Evolutionary conservation across 768 basidiomycete species (phyloP).

Genomic region (Suillus subluteus): DNA sequence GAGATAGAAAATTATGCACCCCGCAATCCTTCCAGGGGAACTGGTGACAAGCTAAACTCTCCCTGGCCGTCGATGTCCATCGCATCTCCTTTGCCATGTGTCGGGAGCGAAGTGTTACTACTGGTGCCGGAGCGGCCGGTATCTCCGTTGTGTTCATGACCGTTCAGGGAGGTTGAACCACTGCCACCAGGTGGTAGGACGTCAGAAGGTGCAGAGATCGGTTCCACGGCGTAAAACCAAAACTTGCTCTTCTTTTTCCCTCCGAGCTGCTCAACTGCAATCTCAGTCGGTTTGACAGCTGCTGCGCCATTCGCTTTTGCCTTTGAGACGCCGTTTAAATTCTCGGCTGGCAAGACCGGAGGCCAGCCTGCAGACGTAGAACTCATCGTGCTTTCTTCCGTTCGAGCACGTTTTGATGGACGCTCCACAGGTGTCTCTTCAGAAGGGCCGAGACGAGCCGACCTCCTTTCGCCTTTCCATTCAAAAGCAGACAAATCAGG

Average conservation of each 20-base stretch:
- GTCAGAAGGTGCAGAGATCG: conserved; percentile 42
- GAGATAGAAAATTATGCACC: conserved; percentile 16
- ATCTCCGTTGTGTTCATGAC: conserved; percentile 22
- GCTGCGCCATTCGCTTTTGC: conserved; percentile 63
- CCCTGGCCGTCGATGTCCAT: conserved; percentile 30
- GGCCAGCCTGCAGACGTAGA: conserved; percentile 47
- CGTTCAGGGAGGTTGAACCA: conserved; percentile 24
- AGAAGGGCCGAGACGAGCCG: conserved; percentile 62
- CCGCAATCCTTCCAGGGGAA: conserved; percentile 22
- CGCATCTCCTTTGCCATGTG: conserved; percentile 9
- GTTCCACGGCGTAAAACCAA: conserved; percentile 89
- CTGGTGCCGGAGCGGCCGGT: conserved; percentile 12
- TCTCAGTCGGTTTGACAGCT: conserved; percentile 70
- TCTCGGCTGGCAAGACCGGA: conserved; percentile 28
- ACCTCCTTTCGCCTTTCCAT: conserved; percentile 80
- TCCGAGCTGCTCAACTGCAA: conserved; percentile 73
- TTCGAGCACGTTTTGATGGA: conserved; percentile 73
- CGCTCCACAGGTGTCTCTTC: conserved; percentile 54
- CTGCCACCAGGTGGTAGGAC: conserved; percentile 24
- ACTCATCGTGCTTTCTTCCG: conserved; percentile 69
- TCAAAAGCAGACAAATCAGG: conserved; percentile 51
- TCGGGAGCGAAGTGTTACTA: conserved; percentile 15
- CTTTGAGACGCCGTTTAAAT: conserved; percentile 41
- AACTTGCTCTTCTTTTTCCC: conserved; percentile 87
- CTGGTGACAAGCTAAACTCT: conserved; percentile 21